These are phyloP conservation scores for Carex scoparia DNA, from an alignment of 176 grass and related monocot species.

Conservation along the genomic window DNA sequence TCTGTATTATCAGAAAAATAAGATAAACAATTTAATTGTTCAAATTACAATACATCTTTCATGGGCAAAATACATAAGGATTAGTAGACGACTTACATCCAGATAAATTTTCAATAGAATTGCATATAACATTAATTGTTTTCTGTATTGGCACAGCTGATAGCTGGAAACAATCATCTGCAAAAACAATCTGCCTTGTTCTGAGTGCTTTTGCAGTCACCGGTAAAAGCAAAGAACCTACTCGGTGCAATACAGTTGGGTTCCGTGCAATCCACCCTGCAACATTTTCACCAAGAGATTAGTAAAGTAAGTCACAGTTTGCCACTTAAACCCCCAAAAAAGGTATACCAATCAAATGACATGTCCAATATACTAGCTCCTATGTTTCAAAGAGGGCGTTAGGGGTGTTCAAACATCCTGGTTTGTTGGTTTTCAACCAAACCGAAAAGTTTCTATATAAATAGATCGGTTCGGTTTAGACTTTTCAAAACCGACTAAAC, in stretches of 20 bases:
- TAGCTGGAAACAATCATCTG: constrained; percentile 85
- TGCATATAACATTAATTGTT: constrained; percentile 63
- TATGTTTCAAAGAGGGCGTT: not conserved
- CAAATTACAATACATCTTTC: not conserved
- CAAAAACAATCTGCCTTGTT: constrained; percentile 62
- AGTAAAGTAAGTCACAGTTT: not conserved
- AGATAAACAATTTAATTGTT: not conserved
- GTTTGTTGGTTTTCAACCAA: no score
- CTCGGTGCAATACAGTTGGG: constrained; percentile 58
- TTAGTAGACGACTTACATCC: constrained; percentile 14
- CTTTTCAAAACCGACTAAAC: no score
- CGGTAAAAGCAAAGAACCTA: constrained; percentile 73
- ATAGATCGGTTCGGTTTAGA: no score
- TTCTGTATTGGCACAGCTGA: constrained; percentile 55
- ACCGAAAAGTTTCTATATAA: no score
- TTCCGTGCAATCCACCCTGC: constrained; percentile 86
- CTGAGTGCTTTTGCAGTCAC: constrained; percentile 40
- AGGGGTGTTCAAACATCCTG: no score
- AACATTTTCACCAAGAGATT: not conserved
- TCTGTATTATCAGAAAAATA: constrained; percentile 37
- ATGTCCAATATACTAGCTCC: not conserved
- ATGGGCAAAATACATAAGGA: not conserved
- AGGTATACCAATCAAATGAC: not conserved
- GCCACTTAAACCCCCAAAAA: not conserved
- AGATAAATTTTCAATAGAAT: constrained; percentile 56